Base-by-base conservation (phyloP, 257 asterid genomes). In the Voacanga thouarsii region DNA sequence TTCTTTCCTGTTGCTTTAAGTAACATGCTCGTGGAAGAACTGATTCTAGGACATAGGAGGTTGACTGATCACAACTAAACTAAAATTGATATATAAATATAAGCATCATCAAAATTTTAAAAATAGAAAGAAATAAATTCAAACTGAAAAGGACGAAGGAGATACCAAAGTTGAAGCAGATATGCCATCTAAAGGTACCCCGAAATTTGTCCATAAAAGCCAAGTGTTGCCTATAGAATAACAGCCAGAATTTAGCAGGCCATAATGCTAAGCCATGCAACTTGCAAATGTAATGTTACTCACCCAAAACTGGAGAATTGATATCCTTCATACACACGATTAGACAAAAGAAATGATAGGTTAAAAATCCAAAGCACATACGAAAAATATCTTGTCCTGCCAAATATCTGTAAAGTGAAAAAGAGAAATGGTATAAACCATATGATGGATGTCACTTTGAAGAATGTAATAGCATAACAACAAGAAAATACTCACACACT, bases 121-220 rank as follows among this genome's bases (percentile, higher is more conserved):
- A 43, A 41, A 0, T 67, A 67, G 28, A 39, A 55, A 12, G 44
- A 49, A 12, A 71, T 47, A 74, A 56, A 63, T 68, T 49, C 60
- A 80, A 67, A 72, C 63, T 53, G 78, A 69, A 37, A 80, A 68
- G 82, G 79, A 6, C 44, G 75, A 75, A 80, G 75, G 43, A 53
- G n/a, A 73, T 92, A 95, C 99, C 99, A 83, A 95, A 95, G 79
- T 95, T 95, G 82, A 95, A 95, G 91, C 98, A 93, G 86, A 93
- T 92, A 68, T 95, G 98, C 98, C 99, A 95, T 88, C 99, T 90
- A 87, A 95, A 93, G 78, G 97, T 88, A 41, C 99, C 99, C 9
- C 98, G 96, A 59, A 84, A 88, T 51, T 88, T 84, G 83, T 95
- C 99, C 92, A 95, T 82, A 81, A 82, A 91, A 73, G 92, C 94